A percentile compares a stretch with the other conserved stretches of the same genome.
phyloP scores from a whole-genome alignment of 805 yeast genomes.

The Barnettozyma wickerhamii region DNA sequence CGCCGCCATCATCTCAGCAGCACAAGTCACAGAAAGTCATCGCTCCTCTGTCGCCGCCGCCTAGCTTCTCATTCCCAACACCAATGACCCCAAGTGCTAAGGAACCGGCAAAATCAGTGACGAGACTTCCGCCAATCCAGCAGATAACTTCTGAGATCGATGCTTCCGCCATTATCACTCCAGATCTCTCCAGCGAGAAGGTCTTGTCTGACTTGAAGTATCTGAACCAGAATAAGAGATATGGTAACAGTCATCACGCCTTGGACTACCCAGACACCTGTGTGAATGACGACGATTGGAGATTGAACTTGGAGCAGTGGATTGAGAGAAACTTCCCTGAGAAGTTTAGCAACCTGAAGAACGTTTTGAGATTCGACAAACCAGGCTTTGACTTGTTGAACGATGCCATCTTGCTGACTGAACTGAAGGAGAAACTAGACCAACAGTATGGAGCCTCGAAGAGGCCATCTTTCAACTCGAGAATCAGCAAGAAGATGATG shows the following conservation, averaged over 20 bases:
- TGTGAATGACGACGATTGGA: slow-evolving; percentile 40
- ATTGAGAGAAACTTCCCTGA: slow-evolving; percentile 38
- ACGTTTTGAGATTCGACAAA: slow-evolving; percentile 29
- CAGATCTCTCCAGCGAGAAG: neutral
- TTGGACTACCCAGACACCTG: slow-evolving; percentile 30
- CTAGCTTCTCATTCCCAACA: slow-evolving; percentile 13
- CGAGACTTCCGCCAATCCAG: slow-evolving; percentile 16
- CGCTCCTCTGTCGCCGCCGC: too few species aligned
- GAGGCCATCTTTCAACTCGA: slow-evolving; percentile 27
- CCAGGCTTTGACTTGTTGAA: slow-evolving; percentile 27
- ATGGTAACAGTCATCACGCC: slow-evolving; percentile 17
- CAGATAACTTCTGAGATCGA: slow-evolving; percentile 10
- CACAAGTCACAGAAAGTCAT: neutral
- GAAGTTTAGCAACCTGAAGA: slow-evolving; percentile 35
- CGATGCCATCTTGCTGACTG: slow-evolving; percentile 25
- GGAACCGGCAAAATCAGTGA: slow-evolving; percentile 18
- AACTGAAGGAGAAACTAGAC: slow-evolving; percentile 24
- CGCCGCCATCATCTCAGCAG: slow-evolving; percentile 10
- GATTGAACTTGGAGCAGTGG: slow-evolving; percentile 37
- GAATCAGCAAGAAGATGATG: slow-evolving; percentile 27
- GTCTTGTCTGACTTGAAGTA: slow-evolving; percentile 14
- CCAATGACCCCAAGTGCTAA: slow-evolving; percentile 8
- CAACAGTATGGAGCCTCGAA: slow-evolving; percentile 13
- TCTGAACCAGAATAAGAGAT: slow-evolving; percentile 18
- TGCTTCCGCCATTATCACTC: neutral